Base-by-base conservation (phyloP, 257 asterid species). In the Nicotiana tomentosiformis region DNA sequence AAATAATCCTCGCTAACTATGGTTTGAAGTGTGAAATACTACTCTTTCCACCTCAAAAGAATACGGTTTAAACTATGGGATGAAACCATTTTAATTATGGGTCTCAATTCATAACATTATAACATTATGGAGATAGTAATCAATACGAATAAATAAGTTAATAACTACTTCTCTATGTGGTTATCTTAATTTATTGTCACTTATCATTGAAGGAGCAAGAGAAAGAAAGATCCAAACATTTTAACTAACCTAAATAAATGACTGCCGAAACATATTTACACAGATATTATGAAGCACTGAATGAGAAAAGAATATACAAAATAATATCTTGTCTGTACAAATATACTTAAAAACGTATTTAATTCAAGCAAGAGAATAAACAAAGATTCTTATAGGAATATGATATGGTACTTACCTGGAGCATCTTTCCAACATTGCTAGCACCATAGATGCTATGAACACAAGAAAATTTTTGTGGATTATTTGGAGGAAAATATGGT, bases 381-480 rank as follows among this genome's bases (percentile, higher is more conserved):
- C 9, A 5, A 57, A 17, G 62, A 57, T 57, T 57, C 4, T 57
- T 57, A 18, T 66, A 30, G 5, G 43, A 68, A 39, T 37, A 37
- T 32, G 37, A 20, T 29, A 17, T 65, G 17, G 62, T 57, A 6
- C 18, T 57, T 74, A 84, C 88, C 84, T 66, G 84, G 49, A 83
- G 88, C n/a, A 81, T 85, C 83, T 83, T 85, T 30, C 81, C 56
- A 69, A 83, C 69, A 67, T 87, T 84, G 82, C 83, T 77, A 46
- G 86, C 83, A 46, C 88, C 88, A 77, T 74, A 85, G 62, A 85
- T 83, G 57, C 83, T 83, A 67, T 85, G 88, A 33, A 81, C 83
- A 69, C 57, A 33, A 35, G 84, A 65, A 85, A 87, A 85, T 87
- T 85, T 85, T 81, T 68, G 83, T 26, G 77, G 84, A 83, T 87